A percentile compares a stretch with the other conserved stretches of the same genome.
phyloP scores from a whole-genome alignment of 768 basidiomycete genomes.

The Daedaleopsis sinensis region DNA sequence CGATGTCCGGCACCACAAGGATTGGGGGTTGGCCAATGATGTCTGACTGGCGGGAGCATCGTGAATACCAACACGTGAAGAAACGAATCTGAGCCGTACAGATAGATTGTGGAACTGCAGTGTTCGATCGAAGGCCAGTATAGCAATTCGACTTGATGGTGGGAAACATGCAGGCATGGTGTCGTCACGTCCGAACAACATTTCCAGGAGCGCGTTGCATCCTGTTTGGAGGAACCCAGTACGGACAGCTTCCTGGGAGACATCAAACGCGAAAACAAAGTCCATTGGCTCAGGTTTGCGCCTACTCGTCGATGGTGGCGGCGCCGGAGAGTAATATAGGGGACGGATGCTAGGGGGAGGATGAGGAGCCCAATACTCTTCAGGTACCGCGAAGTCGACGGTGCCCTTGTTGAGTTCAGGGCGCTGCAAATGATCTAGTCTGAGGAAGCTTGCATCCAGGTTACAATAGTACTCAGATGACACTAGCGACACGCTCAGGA shows the following conservation, averaged over 20 bases:
- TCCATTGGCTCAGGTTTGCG: conserved; percentile 68
- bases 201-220: conserved; percentile 60
- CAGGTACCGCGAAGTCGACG: conserved; percentile 79
- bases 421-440: conserved; percentile 79
- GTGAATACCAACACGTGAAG: not conserved
- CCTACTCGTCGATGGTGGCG: conserved; percentile 43
- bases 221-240: conserved; percentile 72
- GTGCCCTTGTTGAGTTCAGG: conserved; percentile 92
- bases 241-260: conserved; percentile 65
- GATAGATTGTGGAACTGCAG: conserved; percentile 90
- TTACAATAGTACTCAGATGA: conserved; percentile 81
- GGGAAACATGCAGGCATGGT: conserved; percentile 55
- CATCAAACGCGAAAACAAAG: conserved; percentile 88
- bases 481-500: conserved; percentile 49
- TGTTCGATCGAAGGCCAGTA: conserved; percentile 79
- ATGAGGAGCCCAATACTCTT: conserved; percentile 84
- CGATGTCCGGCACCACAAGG: conserved; percentile 84
- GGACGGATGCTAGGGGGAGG: conserved; percentile 56
- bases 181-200: conserved; percentile 66
- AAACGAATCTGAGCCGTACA: conserved; percentile 49
- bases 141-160: conserved; percentile 58
- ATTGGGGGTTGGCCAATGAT: conserved; percentile 54
- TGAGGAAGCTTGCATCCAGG: conserved; percentile 73
- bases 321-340: conserved; percentile 55
- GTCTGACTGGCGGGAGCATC: conserved; percentile 39